Conservation (phyloP, 192 early-diverging fungal genomes). For the Coemansia sp. region DNA sequence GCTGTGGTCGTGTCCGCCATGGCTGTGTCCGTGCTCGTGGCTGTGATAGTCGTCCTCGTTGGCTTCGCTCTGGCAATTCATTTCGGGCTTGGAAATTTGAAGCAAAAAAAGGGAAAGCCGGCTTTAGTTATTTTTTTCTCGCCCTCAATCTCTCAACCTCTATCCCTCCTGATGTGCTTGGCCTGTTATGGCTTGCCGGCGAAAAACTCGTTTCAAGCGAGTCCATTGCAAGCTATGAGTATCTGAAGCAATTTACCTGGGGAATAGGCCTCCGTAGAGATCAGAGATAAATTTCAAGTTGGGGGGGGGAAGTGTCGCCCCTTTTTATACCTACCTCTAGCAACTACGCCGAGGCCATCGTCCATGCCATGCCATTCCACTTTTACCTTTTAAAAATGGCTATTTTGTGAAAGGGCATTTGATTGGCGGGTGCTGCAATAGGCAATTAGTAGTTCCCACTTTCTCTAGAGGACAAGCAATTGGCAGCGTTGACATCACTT, state of each 20-base stretch:
- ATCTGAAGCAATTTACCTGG: background rate
- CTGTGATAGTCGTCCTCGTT: slow-evolving; percentile 40
- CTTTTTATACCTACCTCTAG: background rate
- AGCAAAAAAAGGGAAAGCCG: background rate
- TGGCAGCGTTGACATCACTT: too few species aligned
- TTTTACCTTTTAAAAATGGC: too few species aligned
- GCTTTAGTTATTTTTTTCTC: background rate
- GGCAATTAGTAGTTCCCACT: too few species aligned
- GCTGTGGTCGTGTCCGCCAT: slow-evolving; percentile 60
- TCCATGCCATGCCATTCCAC: too few species aligned
- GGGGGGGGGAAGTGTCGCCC: background rate
- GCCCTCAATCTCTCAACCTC: background rate
- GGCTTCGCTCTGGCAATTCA: slow-evolving; percentile 45
- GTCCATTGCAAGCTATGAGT: too few species aligned
- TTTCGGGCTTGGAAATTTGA: background rate
- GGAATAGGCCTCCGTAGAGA: background rate
- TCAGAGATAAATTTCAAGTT: background rate
- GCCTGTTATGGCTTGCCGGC: background rate
- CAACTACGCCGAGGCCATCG: too few species aligned
- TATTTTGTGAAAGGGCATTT: too few species aligned
- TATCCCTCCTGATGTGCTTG: background rate
- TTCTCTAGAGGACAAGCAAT: too few species aligned
- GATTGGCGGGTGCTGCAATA: too few species aligned
- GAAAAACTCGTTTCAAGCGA: too few species aligned
- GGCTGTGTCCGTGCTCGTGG: slow-evolving; percentile 54